These are phyloP conservation scores for Epichloe glyceriae DNA, from an alignment of 2,329 filamentous ascomycete species.

Conservation along the genomic window DNA sequence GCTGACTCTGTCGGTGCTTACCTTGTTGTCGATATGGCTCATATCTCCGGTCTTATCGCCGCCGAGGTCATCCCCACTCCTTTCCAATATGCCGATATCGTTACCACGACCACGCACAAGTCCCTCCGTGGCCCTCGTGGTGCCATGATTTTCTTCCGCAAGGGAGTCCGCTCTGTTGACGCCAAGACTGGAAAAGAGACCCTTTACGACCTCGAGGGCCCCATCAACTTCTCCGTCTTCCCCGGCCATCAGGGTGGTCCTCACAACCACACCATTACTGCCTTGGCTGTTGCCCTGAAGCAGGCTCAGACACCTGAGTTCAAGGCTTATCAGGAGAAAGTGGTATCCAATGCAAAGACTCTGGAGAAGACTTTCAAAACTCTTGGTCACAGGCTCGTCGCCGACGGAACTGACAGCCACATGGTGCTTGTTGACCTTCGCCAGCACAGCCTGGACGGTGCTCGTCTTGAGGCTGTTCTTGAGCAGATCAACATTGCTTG, in stretches of 20 bases:
- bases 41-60: conserved; percentile 92
- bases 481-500: conserved; percentile 98
- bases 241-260: conserved; percentile 96
- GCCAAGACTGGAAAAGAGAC: conserved; percentile 83
- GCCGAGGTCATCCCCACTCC: conserved; percentile 88
- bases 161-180: conserved; percentile 82
- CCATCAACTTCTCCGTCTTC: conserved; percentile 99
- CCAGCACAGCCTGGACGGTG: conserved; percentile 75
- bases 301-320: conserved; percentile 87
- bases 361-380: conserved; percentile 74
- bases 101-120: conserved; percentile 99
- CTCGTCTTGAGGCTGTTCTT: conserved; percentile 87
- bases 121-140: conserved; percentile 93
- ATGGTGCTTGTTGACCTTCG: conserved; percentile 94
- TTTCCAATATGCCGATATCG: conserved; percentile 85
- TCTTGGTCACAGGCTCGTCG: conserved; percentile 87
- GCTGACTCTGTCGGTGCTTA: conserved; percentile 89
- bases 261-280: conserved; percentile 99
- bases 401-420: conserved; percentile 93
- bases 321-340: conserved; percentile 85
- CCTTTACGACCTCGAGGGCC: conserved; percentile 84
- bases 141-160: conserved; percentile 99
- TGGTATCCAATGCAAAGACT: conserved; percentile 85
- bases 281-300: conserved; percentile 85
- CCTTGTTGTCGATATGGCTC: conserved; percentile 94